These are phyloP conservation scores for Pulveroboletus sp. DNA, from an alignment of 768 basidiomycete species.

Conservation along the genomic window DNA sequence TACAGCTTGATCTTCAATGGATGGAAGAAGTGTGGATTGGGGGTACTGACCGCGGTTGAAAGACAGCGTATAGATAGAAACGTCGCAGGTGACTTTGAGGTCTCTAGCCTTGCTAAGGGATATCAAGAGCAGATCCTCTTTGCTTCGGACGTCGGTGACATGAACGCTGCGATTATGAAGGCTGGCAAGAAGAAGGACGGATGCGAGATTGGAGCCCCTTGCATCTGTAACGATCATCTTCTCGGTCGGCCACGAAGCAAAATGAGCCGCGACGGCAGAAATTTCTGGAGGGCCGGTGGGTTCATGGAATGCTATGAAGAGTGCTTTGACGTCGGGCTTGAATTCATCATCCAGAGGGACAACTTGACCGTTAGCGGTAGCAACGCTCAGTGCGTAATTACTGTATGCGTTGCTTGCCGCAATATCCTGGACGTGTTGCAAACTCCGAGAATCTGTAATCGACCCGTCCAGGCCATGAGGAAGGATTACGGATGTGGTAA, in stretches of 20 bases:
- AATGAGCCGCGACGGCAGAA: constrained; percentile 77
- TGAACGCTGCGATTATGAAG: constrained; percentile 86
- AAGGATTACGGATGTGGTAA: constrained; percentile 78
- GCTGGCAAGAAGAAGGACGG: constrained; percentile 89
- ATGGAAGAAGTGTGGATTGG: constrained; percentile 58
- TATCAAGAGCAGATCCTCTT: constrained; percentile 86
- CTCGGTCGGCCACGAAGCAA: constrained; percentile 83
- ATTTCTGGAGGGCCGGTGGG: constrained; percentile 49
- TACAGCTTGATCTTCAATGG: constrained; percentile 68
- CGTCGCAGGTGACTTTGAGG: constrained; percentile 94
- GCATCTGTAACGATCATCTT: constrained; percentile 96
- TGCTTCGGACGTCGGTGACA: constrained; percentile 81
- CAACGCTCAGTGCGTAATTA: constrained; percentile 81
- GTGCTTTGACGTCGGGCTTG: constrained; percentile 72
- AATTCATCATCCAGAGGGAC: constrained; percentile 66
- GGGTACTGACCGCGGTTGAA: constrained; percentile 76
- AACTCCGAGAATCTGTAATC: constrained; percentile 62
- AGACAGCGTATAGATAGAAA: constrained; percentile 88
- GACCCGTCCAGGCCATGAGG: constrained; percentile 59
- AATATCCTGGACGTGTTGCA: constrained; percentile 67
- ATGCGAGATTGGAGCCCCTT: constrained; percentile 86
- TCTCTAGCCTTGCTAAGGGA: constrained; percentile 91
- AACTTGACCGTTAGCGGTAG: constrained; percentile 67
- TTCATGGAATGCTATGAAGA: constrained; percentile 78
- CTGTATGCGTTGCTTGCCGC: constrained; percentile 66